phyloP scores from a whole-genome alignment of 1,284 basidiomycete species.

The Heterobasidion irregulare region DNA sequence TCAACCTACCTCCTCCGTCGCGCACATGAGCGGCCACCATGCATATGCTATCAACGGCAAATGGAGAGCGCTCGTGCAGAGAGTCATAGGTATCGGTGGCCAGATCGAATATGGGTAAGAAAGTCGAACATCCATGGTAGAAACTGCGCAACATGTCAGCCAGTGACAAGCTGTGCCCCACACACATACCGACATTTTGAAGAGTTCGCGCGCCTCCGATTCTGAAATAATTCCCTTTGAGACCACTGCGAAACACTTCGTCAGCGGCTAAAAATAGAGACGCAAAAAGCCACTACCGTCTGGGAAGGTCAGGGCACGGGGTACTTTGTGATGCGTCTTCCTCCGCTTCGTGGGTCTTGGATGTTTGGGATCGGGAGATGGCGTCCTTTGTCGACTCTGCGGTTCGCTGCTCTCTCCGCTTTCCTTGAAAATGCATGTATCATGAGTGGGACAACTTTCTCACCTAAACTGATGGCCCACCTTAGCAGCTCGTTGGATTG shows the following conservation, averaged over 20 bases:
- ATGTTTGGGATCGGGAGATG: slow-evolving; percentile 54
- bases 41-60: slow-evolving; percentile 80
- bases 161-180: background rate
- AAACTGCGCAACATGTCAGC: slow-evolving; percentile 42
- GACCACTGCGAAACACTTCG: slow-evolving; percentile 43
- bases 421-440: slow-evolving; percentile 32
- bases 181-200: slow-evolving; percentile 56
- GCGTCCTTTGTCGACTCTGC: slow-evolving; percentile 63
- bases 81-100: slow-evolving; percentile 74
- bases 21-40: slow-evolving; percentile 84
- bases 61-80: slow-evolving; percentile 74
- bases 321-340: slow-evolving; percentile 52
- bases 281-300: slow-evolving; percentile 42
- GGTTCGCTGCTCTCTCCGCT: slow-evolving; percentile 69
- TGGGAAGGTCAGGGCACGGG: slow-evolving; percentile 48
- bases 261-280: slow-evolving; percentile 8
- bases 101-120: slow-evolving; percentile 80
- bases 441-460: slow-evolving; percentile 9
- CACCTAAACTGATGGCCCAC: slow-evolving; percentile 25
- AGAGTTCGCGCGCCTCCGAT: slow-evolving; percentile 74
- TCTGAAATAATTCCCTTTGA: slow-evolving; percentile 75
- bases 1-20: slow-evolving; percentile 69
- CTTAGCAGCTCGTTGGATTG: slow-evolving; percentile 68
- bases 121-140: slow-evolving; percentile 83
- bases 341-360: slow-evolving; percentile 61